A percentile compares a stretch with the other conserved stretches of the same genome.
Evolutionary conservation across 2,329 filamentous ascomycete species (phyloP).

Genomic region (Ascochyta rabiei): DNA sequence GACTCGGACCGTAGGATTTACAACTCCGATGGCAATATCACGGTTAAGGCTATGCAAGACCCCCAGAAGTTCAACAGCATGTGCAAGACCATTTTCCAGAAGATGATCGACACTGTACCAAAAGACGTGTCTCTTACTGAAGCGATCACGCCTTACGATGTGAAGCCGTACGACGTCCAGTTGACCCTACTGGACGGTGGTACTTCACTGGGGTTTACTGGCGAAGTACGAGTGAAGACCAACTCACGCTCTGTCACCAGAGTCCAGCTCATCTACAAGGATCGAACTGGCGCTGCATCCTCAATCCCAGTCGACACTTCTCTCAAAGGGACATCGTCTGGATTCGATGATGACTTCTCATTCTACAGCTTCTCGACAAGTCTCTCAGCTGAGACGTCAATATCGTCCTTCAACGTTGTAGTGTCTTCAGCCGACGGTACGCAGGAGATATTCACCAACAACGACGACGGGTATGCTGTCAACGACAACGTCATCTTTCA

Average conservation of each 20-base stretch:
- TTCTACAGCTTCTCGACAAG: slow-evolving; percentile 46
- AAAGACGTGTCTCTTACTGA: slow-evolving; percentile 57
- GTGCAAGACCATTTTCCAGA: slow-evolving; percentile 61
- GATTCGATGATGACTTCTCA: slow-evolving; percentile 66
- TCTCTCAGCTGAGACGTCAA: slow-evolving; percentile 63
- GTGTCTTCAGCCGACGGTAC: slow-evolving; percentile 56
- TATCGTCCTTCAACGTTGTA: slow-evolving; percentile 65
- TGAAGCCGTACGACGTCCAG: slow-evolving; percentile 65
- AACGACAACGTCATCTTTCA: slow-evolving; percentile 63
- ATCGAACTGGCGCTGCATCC: slow-evolving; percentile 57
- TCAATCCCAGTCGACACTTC: slow-evolving; percentile 55
- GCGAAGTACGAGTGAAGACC: slow-evolving; percentile 63
- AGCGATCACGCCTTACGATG: slow-evolving; percentile 61
- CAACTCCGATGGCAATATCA: slow-evolving; percentile 61
- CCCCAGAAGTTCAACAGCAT: slow-evolving; percentile 53
- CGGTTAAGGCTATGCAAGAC: slow-evolving; percentile 57
- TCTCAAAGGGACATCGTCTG: slow-evolving; percentile 57
- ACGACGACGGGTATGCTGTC: slow-evolving; percentile 61
- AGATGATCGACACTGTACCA: slow-evolving; percentile 68
- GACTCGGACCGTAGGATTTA: slow-evolving; percentile 65
- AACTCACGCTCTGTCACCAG: slow-evolving; percentile 56
- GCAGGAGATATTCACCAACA: slow-evolving; percentile 60
- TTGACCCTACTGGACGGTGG: slow-evolving; percentile 60
- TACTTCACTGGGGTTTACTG: slow-evolving; percentile 57
- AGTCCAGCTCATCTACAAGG: slow-evolving; percentile 62